Evolutionary conservation across 1,284 basidiomycete genomes (phyloP).

Genomic region (Mycosarcoma mackinlayi): DNA sequence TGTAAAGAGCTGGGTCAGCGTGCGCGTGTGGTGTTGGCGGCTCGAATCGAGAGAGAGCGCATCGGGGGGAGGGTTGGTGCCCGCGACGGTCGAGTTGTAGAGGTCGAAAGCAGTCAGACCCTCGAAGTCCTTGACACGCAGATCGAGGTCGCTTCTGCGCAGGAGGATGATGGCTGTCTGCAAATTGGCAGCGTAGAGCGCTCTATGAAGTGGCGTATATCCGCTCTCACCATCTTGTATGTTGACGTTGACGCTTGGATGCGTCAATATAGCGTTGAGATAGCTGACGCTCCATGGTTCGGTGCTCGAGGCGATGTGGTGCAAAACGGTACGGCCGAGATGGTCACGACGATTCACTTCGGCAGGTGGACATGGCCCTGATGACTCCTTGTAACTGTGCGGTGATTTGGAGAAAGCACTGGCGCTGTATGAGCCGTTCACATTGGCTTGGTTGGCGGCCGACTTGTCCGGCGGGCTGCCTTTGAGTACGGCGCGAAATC

Average conservation of each 20-base stretch:
- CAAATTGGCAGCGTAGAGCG: constrained; percentile 87
- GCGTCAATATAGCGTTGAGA: constrained; percentile 81
- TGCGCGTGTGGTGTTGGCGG: constrained; percentile 30
- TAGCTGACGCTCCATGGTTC: constrained; percentile 79
- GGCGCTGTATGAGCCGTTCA: constrained; percentile 15
- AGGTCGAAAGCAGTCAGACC: constrained; percentile 93
- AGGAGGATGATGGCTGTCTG: constrained; percentile 81
- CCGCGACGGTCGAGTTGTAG: constrained; percentile 75
- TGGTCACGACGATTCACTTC: constrained; percentile 81
- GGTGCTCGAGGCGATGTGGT: constrained; percentile 79
- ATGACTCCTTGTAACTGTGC: constrained; percentile 33
- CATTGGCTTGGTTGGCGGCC: constrained; percentile 23
- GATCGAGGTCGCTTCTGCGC: constrained; percentile 80
- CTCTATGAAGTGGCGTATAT: constrained; percentile 92
- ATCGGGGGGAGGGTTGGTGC: constrained; percentile 55
- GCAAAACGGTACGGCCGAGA: constrained; percentile 83
- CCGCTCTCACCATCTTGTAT: constrained; percentile 74
- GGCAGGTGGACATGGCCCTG: constrained; percentile 59
- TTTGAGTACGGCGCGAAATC: constrained; percentile 61
- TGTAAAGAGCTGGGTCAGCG: constrained; percentile 76
- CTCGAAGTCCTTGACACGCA: constrained; percentile 82
- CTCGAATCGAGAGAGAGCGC: constrained; percentile 25
- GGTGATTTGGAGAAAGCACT: constrained; percentile 40
- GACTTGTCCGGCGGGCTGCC: constrained; percentile 49
- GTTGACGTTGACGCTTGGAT: constrained; percentile 84